Evolutionary conservation across 78 protist genomes (phyloP), one percentile per base, ranked within the genome.

Genomic region (Bodo saltans): DNA sequence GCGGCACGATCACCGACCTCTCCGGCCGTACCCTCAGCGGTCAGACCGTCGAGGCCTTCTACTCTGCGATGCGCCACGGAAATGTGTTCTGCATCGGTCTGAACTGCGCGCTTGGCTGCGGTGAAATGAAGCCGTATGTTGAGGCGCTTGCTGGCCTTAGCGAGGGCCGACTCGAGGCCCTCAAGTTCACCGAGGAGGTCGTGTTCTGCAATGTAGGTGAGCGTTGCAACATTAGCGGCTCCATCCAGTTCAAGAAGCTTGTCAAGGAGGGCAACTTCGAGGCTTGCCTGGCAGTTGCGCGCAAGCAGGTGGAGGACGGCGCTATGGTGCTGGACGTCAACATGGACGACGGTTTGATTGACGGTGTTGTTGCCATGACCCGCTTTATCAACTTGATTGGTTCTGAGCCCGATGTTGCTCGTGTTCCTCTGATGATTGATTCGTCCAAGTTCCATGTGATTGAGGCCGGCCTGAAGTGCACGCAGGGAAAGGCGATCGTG

Each of bases 171-270:
- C 84, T 96, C 29, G 97, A 96, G 75, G 89, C 92, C 34, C n/a
- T 90, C 41, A 53, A 30, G 12, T 68, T 91, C 26, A 33, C n/a
- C 68, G 0, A 0, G 40, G 85, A 85, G 47, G 33, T 87, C 42
- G 88, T 81, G 76, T 97, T 96, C 88, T 89, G 94, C 42, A 98
- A 97, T 87, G 85, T 97, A 27, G 99, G 99, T 37, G 99, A 98
- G 90, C 89, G 99, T n/a, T 98, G 99, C 92, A 98, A 98, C 88
- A 97, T 98, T 12, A 92, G 97, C 2, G 99, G 99, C 47, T 96
- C 99, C 25, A 74, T 93, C 42, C 72, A 76, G 47, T 98, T 97
- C 88, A 88, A 90, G 72, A 79, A 91, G 40, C 84, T 94, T 30
- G 95, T 98, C 75, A 71, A 41, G 70, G 86, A 90, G 25, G 81